Percentiles rank a stretch among this genome's conserved stretches.
phyloP scores from a whole-genome alignment of 768 basidiomycete genomes.

The Chalciporus sphaerocephalus region DNA sequence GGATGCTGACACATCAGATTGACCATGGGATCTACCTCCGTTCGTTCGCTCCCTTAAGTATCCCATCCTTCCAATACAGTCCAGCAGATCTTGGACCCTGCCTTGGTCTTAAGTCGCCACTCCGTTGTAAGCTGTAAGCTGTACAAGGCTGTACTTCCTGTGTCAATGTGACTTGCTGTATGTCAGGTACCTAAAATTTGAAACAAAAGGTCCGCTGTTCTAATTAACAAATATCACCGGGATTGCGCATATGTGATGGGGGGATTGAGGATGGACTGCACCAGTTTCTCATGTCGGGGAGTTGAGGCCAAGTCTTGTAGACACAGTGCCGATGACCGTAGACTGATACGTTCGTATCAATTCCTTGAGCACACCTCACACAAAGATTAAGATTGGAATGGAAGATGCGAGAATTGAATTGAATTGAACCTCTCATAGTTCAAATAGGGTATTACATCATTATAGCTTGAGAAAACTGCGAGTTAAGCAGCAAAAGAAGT shows the following conservation, averaged over 20 bases:
- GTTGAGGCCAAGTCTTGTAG: neutral
- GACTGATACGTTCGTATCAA: neutral
- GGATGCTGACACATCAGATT: no score
- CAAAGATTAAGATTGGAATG: neutral
- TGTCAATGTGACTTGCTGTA: constrained; percentile 12
- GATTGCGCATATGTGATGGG: neutral
- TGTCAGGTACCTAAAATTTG: neutral
- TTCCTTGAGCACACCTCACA: no score
- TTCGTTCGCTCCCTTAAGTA: neutral
- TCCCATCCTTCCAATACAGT: neutral
- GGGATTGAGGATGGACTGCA: neutral
- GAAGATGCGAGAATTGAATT: neutral
- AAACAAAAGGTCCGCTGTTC: neutral
- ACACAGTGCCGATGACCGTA: neutral
- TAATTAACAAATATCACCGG: neutral
- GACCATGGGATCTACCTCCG: no score
- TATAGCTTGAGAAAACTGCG: neutral
- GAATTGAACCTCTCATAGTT: neutral
- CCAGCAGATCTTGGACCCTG: no score
- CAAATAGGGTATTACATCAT: neutral
- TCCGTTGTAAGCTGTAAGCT: constrained; percentile 13
- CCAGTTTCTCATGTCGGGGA: neutral
- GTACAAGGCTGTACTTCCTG: constrained; percentile 20
- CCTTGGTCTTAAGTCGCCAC: no score
- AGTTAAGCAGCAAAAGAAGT: neutral